phyloP scores from a whole-genome alignment of 139 green algal genomes.

The Dunaliella primolecta region DNA sequence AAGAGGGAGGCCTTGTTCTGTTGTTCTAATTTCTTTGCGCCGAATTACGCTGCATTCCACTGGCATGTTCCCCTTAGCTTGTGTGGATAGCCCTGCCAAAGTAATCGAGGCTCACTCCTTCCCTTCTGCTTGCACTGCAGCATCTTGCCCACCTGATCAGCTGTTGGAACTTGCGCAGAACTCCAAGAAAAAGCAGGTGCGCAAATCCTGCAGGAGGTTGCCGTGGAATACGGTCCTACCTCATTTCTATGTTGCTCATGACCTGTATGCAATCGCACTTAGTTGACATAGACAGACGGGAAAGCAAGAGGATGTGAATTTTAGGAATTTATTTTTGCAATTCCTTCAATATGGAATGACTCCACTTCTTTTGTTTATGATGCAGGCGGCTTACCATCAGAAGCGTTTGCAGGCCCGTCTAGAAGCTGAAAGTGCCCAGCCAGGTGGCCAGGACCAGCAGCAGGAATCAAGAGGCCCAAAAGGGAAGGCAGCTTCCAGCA shows the following conservation, averaged over 20 bases:
- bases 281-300: neutral
- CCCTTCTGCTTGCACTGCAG: neutral
- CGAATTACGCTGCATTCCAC: neutral
- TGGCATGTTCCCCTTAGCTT: neutral
- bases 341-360: neutral
- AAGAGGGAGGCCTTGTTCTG: neutral
- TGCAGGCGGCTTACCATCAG: neutral
- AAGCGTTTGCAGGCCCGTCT: neutral
- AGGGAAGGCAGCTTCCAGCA: neutral
- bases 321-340: neutral
- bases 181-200: no score
- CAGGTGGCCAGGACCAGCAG: neutral
- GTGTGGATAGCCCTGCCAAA: neutral
- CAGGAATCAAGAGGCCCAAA: neutral
- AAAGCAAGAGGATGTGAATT: neutral
- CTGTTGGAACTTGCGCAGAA: neutral
- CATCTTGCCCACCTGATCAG: neutral
- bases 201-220: no score
- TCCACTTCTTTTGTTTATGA: neutral
- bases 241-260: no score
- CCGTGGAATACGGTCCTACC: no score
- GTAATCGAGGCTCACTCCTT: neutral
- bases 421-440: neutral
- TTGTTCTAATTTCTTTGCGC: neutral
- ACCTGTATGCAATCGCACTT: no score